Evolutionary conservation across 2,329 filamentous ascomycete genomes (phyloP).

Genomic region (Claviceps humidiphila): DNA sequence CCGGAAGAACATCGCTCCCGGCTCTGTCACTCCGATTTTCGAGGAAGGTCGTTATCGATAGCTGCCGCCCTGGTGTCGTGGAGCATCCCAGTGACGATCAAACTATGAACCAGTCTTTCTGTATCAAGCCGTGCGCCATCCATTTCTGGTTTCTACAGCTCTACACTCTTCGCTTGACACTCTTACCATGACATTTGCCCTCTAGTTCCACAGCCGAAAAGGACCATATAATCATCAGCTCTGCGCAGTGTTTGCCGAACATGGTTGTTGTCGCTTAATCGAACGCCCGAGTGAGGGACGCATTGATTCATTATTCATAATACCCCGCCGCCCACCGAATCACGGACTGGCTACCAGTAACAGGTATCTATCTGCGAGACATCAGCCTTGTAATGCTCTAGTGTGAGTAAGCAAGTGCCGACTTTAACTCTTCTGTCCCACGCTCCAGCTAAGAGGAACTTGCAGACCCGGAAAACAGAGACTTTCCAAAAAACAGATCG

Average conservation of each 20-base stretch:
- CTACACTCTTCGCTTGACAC: neutral
- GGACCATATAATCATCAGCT: neutral
- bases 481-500: neutral
- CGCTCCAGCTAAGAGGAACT: neutral
- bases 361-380: neutral
- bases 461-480: neutral
- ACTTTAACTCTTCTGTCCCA: neutral
- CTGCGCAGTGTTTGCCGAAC: neutral
- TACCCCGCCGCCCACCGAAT: neutral
- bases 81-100: neutral
- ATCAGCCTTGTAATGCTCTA: neutral
- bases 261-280: neutral
- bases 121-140: neutral
- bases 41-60: constrained; percentile 2
- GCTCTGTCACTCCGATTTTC: too few species aligned
- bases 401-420: neutral
- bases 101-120: neutral
- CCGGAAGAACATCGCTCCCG: neutral
- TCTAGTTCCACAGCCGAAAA: neutral
- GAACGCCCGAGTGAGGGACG: neutral
- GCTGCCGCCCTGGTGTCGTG: neutral
- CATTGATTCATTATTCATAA: neutral
- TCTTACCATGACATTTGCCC: neutral
- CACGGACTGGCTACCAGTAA: neutral
- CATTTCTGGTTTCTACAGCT: neutral